Percentiles rank a stretch among this genome's conserved stretches.
Conservation (phyloP, 345 rosid species). For the Dovyalis caffra region DNA sequence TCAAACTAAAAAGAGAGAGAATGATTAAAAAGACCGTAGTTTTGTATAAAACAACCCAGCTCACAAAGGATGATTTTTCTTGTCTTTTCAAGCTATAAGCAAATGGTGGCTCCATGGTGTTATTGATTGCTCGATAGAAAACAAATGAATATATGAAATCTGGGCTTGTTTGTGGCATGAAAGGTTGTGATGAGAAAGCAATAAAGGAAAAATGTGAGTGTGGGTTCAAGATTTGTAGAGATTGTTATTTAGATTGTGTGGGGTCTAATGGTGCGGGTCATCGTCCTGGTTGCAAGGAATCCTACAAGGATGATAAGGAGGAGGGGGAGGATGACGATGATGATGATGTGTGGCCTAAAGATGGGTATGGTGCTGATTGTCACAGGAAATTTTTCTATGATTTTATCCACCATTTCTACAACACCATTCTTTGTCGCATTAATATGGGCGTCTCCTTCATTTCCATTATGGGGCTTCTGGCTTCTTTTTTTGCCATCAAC, state of each 20-base stretch:
- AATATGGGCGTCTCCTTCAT: too few relatives aligned
- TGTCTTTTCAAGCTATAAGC: too few relatives aligned
- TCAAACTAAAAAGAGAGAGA: too few relatives aligned
- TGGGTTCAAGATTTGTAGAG: slow-evolving; percentile 64
- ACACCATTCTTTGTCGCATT: too few relatives aligned
- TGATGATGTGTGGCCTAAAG: slow-evolving; percentile 67
- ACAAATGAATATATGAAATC: slow-evolving; percentile 33
- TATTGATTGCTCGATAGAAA: slow-evolving; percentile 49
- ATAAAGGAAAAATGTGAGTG: slow-evolving; percentile 60
- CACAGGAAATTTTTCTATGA: too few relatives aligned
- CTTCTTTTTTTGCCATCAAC: too few relatives aligned
- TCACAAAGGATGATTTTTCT: too few relatives aligned
- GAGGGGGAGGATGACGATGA: slow-evolving; percentile 26
- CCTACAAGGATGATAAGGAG: slow-evolving; percentile 51
- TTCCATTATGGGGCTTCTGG: too few relatives aligned
- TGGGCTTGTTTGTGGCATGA: slow-evolving; percentile 52
- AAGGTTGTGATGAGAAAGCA: slow-evolving; percentile 68
- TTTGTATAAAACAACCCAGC: too few relatives aligned
- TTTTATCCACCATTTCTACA: too few relatives aligned
- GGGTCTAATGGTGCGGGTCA: slow-evolving; percentile 45
- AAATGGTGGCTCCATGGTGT: too few relatives aligned
- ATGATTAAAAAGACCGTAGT: too few relatives aligned
- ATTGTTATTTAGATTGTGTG: slow-evolving; percentile 58
- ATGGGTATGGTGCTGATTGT: slow-evolving; percentile 62
- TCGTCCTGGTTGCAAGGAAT: slow-evolving; percentile 80